Conservation (phyloP, 768 basidiomycete genomes). For the Termitomyces sp. region DNA sequence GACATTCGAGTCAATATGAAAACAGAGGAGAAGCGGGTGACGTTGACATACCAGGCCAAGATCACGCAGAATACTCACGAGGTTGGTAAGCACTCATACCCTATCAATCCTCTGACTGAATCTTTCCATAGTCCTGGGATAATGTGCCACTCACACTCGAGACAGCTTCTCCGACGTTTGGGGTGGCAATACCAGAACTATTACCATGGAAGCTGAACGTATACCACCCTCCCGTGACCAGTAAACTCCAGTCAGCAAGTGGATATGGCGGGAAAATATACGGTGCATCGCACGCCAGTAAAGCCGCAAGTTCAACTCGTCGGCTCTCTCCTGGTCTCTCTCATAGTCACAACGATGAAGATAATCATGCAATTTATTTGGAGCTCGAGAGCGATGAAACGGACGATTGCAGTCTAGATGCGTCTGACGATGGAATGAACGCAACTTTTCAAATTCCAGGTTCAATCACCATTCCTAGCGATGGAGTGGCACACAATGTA, state of each 20-base stretch:
- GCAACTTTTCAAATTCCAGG: constrained; percentile 39
- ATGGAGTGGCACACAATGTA: constrained; percentile 33
- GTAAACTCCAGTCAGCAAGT: not conserved
- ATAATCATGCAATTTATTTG: too few species aligned
- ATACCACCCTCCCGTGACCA: not conserved
- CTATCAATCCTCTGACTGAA: not conserved
- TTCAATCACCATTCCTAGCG: constrained; percentile 33
- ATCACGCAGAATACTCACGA: constrained; percentile 39
- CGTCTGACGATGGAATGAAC: constrained; percentile 31
- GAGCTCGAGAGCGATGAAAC: not conserved
- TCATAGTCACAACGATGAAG: not conserved
- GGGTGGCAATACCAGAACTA: constrained; percentile 28
- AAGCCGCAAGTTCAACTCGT: not conserved
- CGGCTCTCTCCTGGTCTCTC: not conserved
- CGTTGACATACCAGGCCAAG: constrained; percentile 32
- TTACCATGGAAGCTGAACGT: constrained; percentile 25
- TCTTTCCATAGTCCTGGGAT: constrained; percentile 20
- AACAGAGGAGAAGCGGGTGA: constrained; percentile 30
- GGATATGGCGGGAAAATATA: not conserved
- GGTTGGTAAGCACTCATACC: constrained; percentile 14
- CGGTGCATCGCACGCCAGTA: not conserved
- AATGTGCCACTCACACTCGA: constrained; percentile 36
- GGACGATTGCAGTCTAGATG: constrained; percentile 17
- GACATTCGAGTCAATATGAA: constrained; percentile 39
- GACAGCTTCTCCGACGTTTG: constrained; percentile 34